These are phyloP conservation scores for Petunia secreta DNA, from an alignment of 257 asterid species.

Conservation along the genomic window DNA sequence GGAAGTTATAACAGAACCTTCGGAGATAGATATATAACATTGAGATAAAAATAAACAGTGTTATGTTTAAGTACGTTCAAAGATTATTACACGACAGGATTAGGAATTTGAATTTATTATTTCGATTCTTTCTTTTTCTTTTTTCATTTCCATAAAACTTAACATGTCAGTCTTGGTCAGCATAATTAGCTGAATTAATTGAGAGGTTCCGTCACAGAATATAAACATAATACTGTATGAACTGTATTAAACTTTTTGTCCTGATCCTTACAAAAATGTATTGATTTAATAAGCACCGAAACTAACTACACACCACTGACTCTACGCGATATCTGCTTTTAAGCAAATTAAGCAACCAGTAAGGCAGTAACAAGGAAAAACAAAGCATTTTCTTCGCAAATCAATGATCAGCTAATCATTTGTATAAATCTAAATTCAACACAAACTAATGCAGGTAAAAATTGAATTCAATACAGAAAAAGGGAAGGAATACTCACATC, in stretches of 20 bases:
- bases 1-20: constrained; percentile 16
- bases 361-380: too few relatives aligned
- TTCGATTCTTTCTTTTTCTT: not conserved
- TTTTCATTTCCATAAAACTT: constrained; percentile 13
- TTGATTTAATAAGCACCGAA: not conserved
- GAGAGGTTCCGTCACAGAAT: constrained; percentile 4
- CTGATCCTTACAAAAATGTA: not conserved
- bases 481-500: constrained; percentile 57
- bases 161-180: not conserved
- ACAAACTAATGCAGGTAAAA: not conserved
- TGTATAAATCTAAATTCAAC: not conserved
- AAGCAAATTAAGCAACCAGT: constrained; percentile 7
- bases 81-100: not conserved
- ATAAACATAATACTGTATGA: constrained; percentile 3
- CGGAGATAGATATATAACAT: not conserved
- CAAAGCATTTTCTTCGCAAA: not conserved
- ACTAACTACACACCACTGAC: not conserved
- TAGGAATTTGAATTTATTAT: not conserved
- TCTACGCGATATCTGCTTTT: not conserved
- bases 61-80: not conserved
- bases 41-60: not conserved
- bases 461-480: not conserved
- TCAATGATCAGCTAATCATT: not conserved
- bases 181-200: not conserved
- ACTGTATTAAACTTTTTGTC: not conserved